A percentile compares a stretch with the other conserved stretches of the same genome.
These are phyloP conservation scores for Alternaria longipes DNA, from an alignment of 2,329 filamentous ascomycete genomes.

Conservation along the genomic window DNA sequence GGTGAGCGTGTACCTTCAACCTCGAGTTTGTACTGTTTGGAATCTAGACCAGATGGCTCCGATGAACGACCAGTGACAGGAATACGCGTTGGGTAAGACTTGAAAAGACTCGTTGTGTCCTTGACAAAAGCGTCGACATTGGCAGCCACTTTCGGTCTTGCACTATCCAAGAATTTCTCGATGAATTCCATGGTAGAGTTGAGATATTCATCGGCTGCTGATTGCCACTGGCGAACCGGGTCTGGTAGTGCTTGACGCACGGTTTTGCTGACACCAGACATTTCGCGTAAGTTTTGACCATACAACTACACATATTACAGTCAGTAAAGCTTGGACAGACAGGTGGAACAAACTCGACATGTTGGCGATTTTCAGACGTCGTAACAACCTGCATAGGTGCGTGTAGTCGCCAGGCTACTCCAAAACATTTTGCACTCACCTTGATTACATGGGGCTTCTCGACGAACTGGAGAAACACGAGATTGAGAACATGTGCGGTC, in stretches of 20 bases:
- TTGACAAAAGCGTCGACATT: constrained; percentile 87
- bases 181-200: constrained; percentile 88
- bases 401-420: not conserved
- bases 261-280: constrained; percentile 92
- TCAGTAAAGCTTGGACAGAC: not conserved
- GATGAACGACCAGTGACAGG: constrained; percentile 81
- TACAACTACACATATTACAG: constrained; percentile 66
- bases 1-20: constrained; percentile 70
- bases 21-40: constrained; percentile 79
- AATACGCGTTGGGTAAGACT: constrained; percentile 85
- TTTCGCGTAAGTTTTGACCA: constrained; percentile 79
- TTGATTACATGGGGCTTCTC: constrained; percentile 88
- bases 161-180: constrained; percentile 87
- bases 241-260: constrained; percentile 86
- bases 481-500: constrained; percentile 82
- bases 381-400: not conserved
- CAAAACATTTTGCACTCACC: constrained; percentile 3
- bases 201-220: constrained; percentile 85
- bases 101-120: constrained; percentile 88
- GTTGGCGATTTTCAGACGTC: not conserved
- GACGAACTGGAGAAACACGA: constrained; percentile 90
- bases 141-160: constrained; percentile 83
- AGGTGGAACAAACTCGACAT: not conserved
- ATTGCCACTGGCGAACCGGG: constrained; percentile 82
- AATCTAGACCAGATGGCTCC: constrained; percentile 80